Conservation (phyloP, 441 rosid species). For the Biscutella laevigata region DNA sequence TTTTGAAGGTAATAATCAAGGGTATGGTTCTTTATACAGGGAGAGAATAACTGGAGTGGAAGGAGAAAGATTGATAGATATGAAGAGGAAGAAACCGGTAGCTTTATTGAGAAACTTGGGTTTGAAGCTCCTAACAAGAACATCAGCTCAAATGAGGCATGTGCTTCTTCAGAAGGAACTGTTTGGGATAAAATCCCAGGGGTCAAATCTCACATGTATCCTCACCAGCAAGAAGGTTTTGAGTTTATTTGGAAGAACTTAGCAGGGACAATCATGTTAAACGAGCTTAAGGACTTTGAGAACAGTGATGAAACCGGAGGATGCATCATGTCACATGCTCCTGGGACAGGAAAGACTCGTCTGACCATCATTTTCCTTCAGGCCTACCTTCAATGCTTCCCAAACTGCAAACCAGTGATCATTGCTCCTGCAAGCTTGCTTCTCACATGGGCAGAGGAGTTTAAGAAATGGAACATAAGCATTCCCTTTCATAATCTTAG, state of each 20-base stretch:
- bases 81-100: conserved; percentile 26
- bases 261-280: conserved; percentile 44
- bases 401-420: conserved; percentile 49
- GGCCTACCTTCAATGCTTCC: conserved; percentile 38
- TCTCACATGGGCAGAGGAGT: conserved; percentile 77
- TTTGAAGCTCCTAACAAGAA: conserved; percentile 13
- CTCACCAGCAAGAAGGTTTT: conserved; percentile 66
- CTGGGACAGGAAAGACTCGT: conserved; percentile 81
- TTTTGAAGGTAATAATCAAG: conserved; percentile 5
- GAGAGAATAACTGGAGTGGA: conserved; percentile 11
- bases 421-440: conserved; percentile 69
- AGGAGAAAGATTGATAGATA: conserved; percentile 7
- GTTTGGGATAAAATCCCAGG: conserved; percentile 74
- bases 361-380: conserved; percentile 57
- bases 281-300: conserved; percentile 33
- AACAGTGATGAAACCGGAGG: conserved; percentile 34
- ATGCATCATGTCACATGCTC: conserved; percentile 79
- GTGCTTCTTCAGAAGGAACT: conserved; percentile 32
- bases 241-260: conserved; percentile 71
- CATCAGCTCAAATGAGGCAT: not conserved
- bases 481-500: conserved; percentile 54
- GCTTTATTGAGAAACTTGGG: conserved; percentile 21
- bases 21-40: conserved; percentile 4
- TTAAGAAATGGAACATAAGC: conserved; percentile 50
- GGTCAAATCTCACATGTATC: conserved; percentile 34